A percentile compares a stretch with the other conserved stretches of the same genome.
Evolutionary conservation across 1,139 yeast genomes (phyloP).

Genomic region (Hanseniaspora gamundiae): DNA sequence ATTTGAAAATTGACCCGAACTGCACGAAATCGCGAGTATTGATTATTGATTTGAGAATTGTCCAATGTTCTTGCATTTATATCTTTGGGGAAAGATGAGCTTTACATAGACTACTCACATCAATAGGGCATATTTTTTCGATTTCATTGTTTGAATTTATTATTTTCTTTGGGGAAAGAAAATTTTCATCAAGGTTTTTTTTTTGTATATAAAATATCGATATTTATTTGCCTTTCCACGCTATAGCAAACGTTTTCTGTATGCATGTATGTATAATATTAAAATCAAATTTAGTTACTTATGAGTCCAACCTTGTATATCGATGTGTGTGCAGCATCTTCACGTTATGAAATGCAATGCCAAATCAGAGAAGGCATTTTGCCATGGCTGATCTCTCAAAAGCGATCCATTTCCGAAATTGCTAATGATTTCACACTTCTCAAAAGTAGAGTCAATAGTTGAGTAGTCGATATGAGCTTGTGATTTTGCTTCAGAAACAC

Average conservation of each 20-base stretch:
- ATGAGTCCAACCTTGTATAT: too few relatives aligned
- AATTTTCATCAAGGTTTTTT: too few relatives aligned
- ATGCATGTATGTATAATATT: too few relatives aligned
- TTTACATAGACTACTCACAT: too few relatives aligned
- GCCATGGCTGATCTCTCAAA: slow-evolving; percentile 29
- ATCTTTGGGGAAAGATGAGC: slow-evolving; percentile 2
- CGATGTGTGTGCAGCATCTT: too few relatives aligned
- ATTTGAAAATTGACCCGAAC: background rate
- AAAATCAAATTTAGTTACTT: too few relatives aligned
- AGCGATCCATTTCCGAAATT: slow-evolving; percentile 17
- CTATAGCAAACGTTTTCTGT: too few relatives aligned
- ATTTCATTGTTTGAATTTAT: background rate
- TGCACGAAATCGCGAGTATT: too few relatives aligned
- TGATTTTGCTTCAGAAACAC: slow-evolving; percentile 22
- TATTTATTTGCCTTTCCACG: too few relatives aligned
- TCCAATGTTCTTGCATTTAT: too few relatives aligned
- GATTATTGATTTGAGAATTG: too few relatives aligned
- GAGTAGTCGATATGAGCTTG: slow-evolving; percentile 30
- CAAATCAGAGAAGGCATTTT: slow-evolving; percentile 42
- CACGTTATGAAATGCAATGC: slow-evolving; percentile 30
- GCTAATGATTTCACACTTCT: slow-evolving; percentile 13
- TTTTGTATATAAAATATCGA: too few relatives aligned
- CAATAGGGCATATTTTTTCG: background rate
- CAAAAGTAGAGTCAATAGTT: slow-evolving; percentile 28
- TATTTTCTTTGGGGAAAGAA: slow-evolving; percentile 1